A percentile compares a stretch with the other conserved stretches of the same genome.
These are phyloP conservation scores for Lentinula novae-zelandiae DNA, from an alignment of 1,284 basidiomycete species.

Conservation along the genomic window DNA sequence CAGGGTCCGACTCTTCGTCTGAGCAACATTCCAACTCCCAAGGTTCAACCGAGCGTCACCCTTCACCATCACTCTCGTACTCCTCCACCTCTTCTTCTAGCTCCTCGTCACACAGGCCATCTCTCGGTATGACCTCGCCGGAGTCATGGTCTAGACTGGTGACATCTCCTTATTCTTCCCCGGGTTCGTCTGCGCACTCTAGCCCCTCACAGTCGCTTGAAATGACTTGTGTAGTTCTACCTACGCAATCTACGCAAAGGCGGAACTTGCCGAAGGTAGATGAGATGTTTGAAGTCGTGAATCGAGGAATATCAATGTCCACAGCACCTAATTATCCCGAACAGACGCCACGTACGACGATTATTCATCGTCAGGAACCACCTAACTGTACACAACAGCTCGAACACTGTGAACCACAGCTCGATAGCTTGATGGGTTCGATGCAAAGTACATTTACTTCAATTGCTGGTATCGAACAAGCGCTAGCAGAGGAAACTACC, in stretches of 20 bases:
- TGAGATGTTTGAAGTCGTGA: not conserved
- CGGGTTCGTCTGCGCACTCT: not conserved
- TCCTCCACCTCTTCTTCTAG: conserved; percentile 15
- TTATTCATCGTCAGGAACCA: not conserved
- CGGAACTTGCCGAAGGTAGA: not conserved
- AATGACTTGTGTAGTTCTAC: not conserved
- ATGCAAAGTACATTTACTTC: not conserved
- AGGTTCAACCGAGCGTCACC: conserved; percentile 27
- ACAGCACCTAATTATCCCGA: not conserved
- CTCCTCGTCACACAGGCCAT: conserved; percentile 4
- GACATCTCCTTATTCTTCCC: not conserved
- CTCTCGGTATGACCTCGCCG: not conserved
- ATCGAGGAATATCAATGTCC: not conserved
- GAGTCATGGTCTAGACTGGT: not conserved
- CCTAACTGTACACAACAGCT: not conserved
- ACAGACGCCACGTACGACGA: not conserved
- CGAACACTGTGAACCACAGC: not conserved
- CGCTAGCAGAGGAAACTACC: not conserved
- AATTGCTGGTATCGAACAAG: not conserved
- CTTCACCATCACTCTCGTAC: conserved; percentile 24
- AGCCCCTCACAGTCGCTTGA: not conserved
- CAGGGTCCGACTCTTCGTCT: conserved; percentile 63
- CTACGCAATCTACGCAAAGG: not conserved
- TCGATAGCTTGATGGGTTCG: not conserved
- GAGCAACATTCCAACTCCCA: conserved; percentile 30